Evolutionary conservation across 2,329 filamentous ascomycete species (phyloP).

Genomic region (Aphanocladium album): DNA sequence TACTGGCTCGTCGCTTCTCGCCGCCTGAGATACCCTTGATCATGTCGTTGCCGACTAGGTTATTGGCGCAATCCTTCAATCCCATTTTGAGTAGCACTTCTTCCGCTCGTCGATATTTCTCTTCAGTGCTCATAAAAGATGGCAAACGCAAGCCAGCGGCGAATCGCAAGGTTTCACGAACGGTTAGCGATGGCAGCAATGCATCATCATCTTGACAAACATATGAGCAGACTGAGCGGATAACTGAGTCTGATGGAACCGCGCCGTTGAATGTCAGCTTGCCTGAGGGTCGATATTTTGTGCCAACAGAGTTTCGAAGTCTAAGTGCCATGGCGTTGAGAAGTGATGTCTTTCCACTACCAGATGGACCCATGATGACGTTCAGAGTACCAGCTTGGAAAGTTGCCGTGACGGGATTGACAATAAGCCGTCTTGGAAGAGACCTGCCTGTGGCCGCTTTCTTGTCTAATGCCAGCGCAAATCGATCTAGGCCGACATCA

Average conservation of each 20-base stretch:
- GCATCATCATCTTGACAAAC: constrained; percentile 77
- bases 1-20: constrained; percentile 72
- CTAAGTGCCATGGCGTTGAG: constrained; percentile 68
- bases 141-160: constrained; percentile 68
- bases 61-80: constrained; percentile 72
- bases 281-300: constrained; percentile 57
- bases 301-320: constrained; percentile 56
- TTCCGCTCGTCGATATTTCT: constrained; percentile 64
- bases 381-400: constrained; percentile 67
- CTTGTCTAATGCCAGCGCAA: constrained; percentile 61
- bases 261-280: constrained; percentile 66
- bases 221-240: constrained; percentile 69
- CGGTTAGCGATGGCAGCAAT: constrained; percentile 66
- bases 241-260: constrained; percentile 60
- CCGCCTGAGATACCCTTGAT: constrained; percentile 76
- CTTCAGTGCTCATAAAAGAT: constrained; percentile 61
- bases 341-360: constrained; percentile 70
- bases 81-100: constrained; percentile 71
- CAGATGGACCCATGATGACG: constrained; percentile 75
- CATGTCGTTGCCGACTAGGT: constrained; percentile 64
- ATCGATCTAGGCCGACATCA: constrained; percentile 59
- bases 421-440: constrained; percentile 52
- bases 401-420: constrained; percentile 60
- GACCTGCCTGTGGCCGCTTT: constrained; percentile 47
- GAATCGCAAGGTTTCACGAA: constrained; percentile 68